Conservation (phyloP, 2,329 filamentous ascomycete genomes). For the Cladosporium sp. region DNA sequence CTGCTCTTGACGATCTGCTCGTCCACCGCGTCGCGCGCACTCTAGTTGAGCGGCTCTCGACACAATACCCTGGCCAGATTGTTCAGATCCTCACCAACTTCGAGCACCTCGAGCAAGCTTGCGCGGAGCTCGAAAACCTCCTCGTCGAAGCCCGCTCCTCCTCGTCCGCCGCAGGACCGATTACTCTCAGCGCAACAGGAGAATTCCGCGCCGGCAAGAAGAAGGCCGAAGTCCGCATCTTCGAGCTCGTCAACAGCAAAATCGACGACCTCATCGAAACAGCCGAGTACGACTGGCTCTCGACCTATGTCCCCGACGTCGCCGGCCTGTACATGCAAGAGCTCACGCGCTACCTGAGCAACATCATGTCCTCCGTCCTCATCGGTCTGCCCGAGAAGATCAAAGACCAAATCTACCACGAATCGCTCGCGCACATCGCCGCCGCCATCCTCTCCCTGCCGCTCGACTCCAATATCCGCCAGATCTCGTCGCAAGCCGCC, state of each 20-base stretch:
- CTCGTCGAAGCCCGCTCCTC: constrained; percentile 83
- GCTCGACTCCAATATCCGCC: constrained; percentile 73
- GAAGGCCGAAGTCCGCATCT: constrained; percentile 94
- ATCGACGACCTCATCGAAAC: constrained; percentile 97
- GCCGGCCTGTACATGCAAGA: constrained; percentile 96
- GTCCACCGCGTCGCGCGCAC: constrained; percentile 89
- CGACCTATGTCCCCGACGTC: constrained; percentile 63
- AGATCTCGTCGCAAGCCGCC: constrained; percentile 86
- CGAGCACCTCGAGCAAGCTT: constrained; percentile 94
- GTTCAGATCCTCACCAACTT: constrained; percentile 98
- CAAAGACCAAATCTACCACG: constrained; percentile 97
- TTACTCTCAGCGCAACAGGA: constrained; percentile 79
- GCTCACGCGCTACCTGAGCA: constrained; percentile 85
- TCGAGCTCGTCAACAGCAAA: constrained; percentile 97
- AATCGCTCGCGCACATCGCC: constrained; percentile 86
- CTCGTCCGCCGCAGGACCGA: constrained; percentile 74
- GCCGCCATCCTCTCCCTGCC: constrained; percentile 61
- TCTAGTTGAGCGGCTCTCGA: constrained; percentile 81
- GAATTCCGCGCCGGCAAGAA: constrained; percentile 90
- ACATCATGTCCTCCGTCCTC: constrained; percentile 94
- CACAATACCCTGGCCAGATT: constrained; percentile 95
- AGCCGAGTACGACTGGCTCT: constrained; percentile 91
- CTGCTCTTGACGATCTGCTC: constrained; percentile 89
- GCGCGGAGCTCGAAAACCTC: constrained; percentile 82
- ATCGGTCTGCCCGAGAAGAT: constrained; percentile 92